Percentiles rank a stretch among this genome's conserved stretches.
Conservation (phyloP, 2,329 filamentous ascomycete species). For the Lasiodiplodia sp. region DNA sequence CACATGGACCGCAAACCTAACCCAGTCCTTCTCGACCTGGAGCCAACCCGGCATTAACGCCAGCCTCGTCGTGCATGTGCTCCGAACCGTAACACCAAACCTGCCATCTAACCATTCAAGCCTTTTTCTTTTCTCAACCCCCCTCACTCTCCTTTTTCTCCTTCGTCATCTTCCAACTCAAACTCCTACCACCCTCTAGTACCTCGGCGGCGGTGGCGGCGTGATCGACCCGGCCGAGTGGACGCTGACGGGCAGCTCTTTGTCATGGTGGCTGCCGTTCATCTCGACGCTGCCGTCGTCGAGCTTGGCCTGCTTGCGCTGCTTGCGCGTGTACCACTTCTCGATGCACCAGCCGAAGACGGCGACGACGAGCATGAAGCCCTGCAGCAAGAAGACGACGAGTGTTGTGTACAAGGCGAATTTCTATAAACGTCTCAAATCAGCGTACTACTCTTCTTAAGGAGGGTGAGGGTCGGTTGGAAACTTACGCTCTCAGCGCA, state of each 20-base stretch:
- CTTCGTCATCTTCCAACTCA: neutral
- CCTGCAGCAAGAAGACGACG: conserved; percentile 50
- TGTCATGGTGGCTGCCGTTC: conserved; percentile 1
- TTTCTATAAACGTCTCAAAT: conserved; percentile 38
- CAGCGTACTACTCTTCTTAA: neutral
- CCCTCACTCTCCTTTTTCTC: neutral
- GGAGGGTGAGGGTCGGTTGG: neutral
- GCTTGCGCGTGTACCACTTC: conserved; percentile 44
- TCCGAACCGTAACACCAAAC: too few species aligned
- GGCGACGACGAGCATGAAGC: conserved; percentile 41
- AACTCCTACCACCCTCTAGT: neutral
- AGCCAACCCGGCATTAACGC: neutral
- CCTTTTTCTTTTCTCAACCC: neutral
- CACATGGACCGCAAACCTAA: neutral
- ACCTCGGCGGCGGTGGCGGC: conserved; percentile 14
- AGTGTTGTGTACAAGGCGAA: conserved; percentile 56
- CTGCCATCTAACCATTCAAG: too few species aligned
- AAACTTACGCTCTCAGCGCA: conserved; percentile 51
- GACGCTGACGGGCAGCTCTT: conserved; percentile 18
- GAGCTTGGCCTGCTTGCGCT: conserved; percentile 40
- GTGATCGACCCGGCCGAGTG: conserved; percentile 11
- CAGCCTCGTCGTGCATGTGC: neutral
- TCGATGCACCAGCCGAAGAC: conserved; percentile 48
- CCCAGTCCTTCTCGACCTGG: neutral
- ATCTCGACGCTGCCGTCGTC: conserved; percentile 31